Evolutionary conservation across 1,284 basidiomycete species (phyloP), one percentile per base, ranked within the genome.

Genomic region (Pascua guehoae): DNA sequence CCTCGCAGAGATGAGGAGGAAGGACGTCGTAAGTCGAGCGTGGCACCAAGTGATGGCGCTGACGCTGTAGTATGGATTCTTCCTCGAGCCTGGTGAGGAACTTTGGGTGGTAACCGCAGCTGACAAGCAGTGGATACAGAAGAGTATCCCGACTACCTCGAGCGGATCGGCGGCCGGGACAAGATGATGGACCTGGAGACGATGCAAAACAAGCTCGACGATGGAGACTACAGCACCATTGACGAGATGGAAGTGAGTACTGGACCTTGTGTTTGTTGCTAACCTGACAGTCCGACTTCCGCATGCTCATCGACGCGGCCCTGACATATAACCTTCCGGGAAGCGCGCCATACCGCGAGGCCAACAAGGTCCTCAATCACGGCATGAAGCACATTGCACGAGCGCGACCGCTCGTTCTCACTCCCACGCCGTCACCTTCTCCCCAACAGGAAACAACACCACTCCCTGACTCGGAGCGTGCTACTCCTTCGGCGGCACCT

Each of bases 161-260:
- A 65, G 12, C 62, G 66, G 4, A 71, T 78, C n/a, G 76, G 76
- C 12, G 76, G 76, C 8, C 63, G 66, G 37, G 75, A 73, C 49
- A 74, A 74, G 41, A 73, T 73, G 66, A 78, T 78, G 76, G 76
- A 78, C 49, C 63, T 76, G 42, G 66, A 64, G 4, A 78, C 76
- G 12, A 78, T 78, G 74, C 73, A 76, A 62, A 54, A 42, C n/a
- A 78, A 77, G 58, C 50, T 73, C 5, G 70, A 75, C 50, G 61
- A 64, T n/a, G 68, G 67, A 5, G 66, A 66, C 41, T 78, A 78
- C 48, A 49, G 47, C 17, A 58, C 45, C 16, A 60, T 78, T 46
- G 71, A 70, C 36, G 62, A 73, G n/a, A 56, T 78, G 14, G 72
- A 76, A 66, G 71, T 72, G 47, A 58, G 69, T 62, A 16, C 41